Conservation (phyloP, 2,329 filamentous ascomycete species). For the Pseudopithomyces chartarum region DNA sequence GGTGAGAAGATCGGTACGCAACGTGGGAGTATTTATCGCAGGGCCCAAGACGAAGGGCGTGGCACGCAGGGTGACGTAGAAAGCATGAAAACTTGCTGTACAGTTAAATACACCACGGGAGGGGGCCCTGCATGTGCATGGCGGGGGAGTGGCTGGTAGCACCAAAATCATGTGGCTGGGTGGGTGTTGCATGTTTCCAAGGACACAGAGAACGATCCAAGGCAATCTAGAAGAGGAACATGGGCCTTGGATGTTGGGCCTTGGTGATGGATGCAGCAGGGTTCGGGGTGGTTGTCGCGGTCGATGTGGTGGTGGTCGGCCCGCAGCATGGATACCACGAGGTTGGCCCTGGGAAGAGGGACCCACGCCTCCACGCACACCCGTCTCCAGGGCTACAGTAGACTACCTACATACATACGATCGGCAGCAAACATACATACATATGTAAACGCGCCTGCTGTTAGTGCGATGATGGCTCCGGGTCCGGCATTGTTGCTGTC, state of each 20-base stretch:
- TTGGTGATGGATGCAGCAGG: background rate
- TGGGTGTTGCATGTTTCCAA: slow-evolving; percentile 9
- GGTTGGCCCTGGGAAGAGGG: background rate
- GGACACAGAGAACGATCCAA: background rate
- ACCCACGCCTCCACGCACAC: no score
- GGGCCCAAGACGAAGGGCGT: slow-evolving; percentile 12
- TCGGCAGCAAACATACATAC: background rate
- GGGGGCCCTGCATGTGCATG: slow-evolving; percentile 13
- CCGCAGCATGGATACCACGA: no score
- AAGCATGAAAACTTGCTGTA: slow-evolving; percentile 22
- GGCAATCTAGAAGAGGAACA: background rate
- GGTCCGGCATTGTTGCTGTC: background rate
- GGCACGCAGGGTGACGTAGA: slow-evolving; percentile 28
- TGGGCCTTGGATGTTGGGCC: background rate
- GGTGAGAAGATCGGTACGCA: background rate
- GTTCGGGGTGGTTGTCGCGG: background rate
- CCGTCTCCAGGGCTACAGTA: no score
- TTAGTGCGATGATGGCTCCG: background rate
- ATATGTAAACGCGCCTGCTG: no score
- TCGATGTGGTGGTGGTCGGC: background rate
- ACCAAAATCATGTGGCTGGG: slow-evolving; percentile 25
- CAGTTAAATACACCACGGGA: slow-evolving; percentile 9
- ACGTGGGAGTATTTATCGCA: slow-evolving; percentile 19
- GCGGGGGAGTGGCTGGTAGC: slow-evolving; percentile 29
- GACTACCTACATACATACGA: no score